These are phyloP conservation scores for Rhododendron simsii DNA, from an alignment of 148 eudicot species.

Conservation along the genomic window DNA sequence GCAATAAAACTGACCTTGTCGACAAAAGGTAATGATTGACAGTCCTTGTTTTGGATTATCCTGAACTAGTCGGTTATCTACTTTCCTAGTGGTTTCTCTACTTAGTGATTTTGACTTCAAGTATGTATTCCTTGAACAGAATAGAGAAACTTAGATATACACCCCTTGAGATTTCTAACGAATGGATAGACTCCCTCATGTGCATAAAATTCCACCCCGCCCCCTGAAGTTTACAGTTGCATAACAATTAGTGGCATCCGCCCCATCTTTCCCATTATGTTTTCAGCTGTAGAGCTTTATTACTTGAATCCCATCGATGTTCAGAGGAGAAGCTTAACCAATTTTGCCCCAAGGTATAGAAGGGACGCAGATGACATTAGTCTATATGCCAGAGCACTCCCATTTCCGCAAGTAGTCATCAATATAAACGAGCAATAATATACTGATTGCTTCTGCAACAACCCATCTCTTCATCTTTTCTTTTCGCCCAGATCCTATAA, in stretches of 20 bases:
- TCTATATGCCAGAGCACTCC: neutral
- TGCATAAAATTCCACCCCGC: neutral
- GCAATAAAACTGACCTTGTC: conserved; percentile 51
- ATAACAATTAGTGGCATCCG: too few relatives aligned
- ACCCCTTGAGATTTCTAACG: neutral
- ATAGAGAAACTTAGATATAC: neutral
- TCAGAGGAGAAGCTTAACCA: neutral
- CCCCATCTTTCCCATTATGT: neutral
- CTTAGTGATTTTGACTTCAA: neutral
- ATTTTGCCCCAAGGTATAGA: neutral
- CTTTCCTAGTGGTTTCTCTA: neutral
- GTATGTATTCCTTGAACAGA: neutral
- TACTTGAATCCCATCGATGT: neutral
- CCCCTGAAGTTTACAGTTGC: neutral
- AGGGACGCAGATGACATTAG: neutral
- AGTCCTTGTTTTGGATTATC: neutral
- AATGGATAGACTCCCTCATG: neutral
- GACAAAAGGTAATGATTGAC: conserved; percentile 35
- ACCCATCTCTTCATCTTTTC: neutral
- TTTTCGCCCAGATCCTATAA: neutral
- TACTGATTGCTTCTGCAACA: neutral
- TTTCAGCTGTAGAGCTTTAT: neutral
- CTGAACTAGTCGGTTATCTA: neutral
- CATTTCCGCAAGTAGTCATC: neutral
- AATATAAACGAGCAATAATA: neutral